These are phyloP conservation scores for Saitozyma podzolica DNA, from an alignment of 768 basidiomycete species.

Conservation along the genomic window DNA sequence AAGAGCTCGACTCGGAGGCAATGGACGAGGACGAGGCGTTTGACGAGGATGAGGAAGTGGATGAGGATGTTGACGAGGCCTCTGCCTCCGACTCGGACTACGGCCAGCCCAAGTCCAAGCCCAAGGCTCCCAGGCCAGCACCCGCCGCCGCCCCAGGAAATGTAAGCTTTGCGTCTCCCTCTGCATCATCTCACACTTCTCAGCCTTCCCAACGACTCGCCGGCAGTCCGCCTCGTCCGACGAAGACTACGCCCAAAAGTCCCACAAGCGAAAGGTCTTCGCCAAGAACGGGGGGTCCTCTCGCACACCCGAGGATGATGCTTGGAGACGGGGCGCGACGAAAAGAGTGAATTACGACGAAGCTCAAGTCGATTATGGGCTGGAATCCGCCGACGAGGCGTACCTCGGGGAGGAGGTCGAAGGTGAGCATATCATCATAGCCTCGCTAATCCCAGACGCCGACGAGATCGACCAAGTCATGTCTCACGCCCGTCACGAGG, in stretches of 20 bases:
- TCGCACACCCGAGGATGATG: constrained; percentile 31
- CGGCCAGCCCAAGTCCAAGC: constrained; percentile 7
- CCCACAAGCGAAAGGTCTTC: constrained; percentile 43
- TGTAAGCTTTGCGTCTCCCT: background rate
- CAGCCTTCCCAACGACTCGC: constrained; percentile 33
- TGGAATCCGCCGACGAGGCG: constrained; percentile 37
- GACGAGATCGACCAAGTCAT: constrained; percentile 80
- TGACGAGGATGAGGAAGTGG: constrained; percentile 24
- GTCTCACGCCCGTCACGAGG: constrained; percentile 81
- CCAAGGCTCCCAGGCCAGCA: constrained; percentile 2
- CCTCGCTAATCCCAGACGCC: constrained; percentile 9
- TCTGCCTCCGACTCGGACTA: constrained; percentile 20
- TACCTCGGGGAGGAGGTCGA: constrained; percentile 10
- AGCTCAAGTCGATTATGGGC: constrained; percentile 46
- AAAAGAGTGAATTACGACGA: constrained; percentile 47
- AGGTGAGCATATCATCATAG: constrained; percentile 14
- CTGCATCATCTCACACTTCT: background rate
- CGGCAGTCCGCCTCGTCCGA: constrained; percentile 35
- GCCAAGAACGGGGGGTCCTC: constrained; percentile 2
- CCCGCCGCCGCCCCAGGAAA: constrained; percentile 1
- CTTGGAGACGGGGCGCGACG: constrained; percentile 42
- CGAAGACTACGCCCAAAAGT: constrained; percentile 46
- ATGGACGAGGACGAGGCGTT: constrained; percentile 35
- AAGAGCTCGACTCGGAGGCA: constrained; percentile 36
- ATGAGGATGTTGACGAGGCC: constrained; percentile 37